Evolutionary conservation across 148 eudicot species (phyloP).

Genomic region (Spergularia marina): DNA sequence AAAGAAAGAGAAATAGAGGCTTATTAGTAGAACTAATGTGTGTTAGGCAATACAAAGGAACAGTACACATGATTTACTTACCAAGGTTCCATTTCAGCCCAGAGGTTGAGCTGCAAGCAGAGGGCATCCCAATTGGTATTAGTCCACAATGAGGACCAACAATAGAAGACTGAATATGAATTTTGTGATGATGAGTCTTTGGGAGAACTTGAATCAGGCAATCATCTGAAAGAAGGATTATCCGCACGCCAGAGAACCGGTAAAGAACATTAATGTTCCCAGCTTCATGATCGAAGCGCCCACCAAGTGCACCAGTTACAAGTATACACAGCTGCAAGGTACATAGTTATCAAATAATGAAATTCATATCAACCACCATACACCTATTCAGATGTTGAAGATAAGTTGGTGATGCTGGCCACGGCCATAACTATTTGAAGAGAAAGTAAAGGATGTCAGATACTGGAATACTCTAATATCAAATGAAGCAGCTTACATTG

Average conservation of each 20-base stretch:
- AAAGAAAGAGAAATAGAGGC: neutral
- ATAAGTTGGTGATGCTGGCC: conserved; percentile 2
- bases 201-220: conserved; percentile 89
- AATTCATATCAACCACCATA: neutral
- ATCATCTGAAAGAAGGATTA: conserved; percentile 80
- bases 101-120: conserved; percentile 64
- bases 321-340: conserved; percentile 67
- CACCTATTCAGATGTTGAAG: neutral
- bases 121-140: conserved; percentile 62
- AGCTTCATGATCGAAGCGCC: conserved; percentile 91
- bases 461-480: neutral
- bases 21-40: neutral
- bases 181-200: conserved; percentile 62
- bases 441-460: neutral
- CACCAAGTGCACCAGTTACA: conserved; percentile 92
- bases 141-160: conserved; percentile 99
- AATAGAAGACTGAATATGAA: conserved; percentile 52
- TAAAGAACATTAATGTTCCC: conserved; percentile 85
- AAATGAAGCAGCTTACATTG: conserved; percentile 46
- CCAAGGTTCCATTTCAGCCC: conserved; percentile 89
- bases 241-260: conserved; percentile 53
- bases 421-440: neutral
- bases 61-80: conserved; percentile 36
- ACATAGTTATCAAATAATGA: conserved; percentile 1
- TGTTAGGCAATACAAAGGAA: neutral